Evolutionary conservation across 805 yeast genomes (phyloP), one percentile per base, ranked within the genome.

Genomic region (Millerago galiae): DNA sequence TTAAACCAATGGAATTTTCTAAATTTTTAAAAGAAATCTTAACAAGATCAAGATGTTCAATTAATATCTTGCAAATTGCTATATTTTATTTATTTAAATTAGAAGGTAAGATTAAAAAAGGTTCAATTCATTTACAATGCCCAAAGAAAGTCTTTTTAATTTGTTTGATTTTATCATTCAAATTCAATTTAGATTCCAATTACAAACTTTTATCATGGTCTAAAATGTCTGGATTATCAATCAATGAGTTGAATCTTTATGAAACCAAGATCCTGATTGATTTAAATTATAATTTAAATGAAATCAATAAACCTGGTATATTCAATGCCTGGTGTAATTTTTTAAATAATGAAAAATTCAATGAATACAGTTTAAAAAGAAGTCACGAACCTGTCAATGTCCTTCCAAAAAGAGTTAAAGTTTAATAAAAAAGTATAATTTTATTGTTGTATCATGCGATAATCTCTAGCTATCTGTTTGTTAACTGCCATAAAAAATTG

Each of bases 151-250:
- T 79, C 34, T 80, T 87, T 48, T 68, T 87, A 46, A 74, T 81
- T 2, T 74, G 85, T 54, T 59, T 87, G 41, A 83, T 86, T 41
- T 65, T 87, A 31, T 80, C 93, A 4, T 74, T 81, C 40, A 87
- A 87, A 58, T 84, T 79, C 59, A 68, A 73, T 46, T 87, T 80
- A 56, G 95, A 87, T 61, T 74, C 77, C 39, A 82, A 81, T 56
- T 84, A 75, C 60, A 69, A 83, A 26, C 70, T 83, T 51, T 71
- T 69, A 47, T 75, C 84, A 6, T 87, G 95, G 95, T 67, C 82
- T 40, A 75, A 77, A 56, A 79, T 87, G 38, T 74, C 87, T 28
- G 93, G 95, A 1, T 68, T 83, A 33, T 55, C 75, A 17, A 54
- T 73, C 4, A 49, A 58, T 25, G 80, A 75, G 44, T 64, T 87